A percentile compares a stretch with the other conserved stretches of the same genome.
These are phyloP conservation scores for Coriolopsis trogii DNA, from an alignment of 1,284 basidiomycete species.

Conservation along the genomic window DNA sequence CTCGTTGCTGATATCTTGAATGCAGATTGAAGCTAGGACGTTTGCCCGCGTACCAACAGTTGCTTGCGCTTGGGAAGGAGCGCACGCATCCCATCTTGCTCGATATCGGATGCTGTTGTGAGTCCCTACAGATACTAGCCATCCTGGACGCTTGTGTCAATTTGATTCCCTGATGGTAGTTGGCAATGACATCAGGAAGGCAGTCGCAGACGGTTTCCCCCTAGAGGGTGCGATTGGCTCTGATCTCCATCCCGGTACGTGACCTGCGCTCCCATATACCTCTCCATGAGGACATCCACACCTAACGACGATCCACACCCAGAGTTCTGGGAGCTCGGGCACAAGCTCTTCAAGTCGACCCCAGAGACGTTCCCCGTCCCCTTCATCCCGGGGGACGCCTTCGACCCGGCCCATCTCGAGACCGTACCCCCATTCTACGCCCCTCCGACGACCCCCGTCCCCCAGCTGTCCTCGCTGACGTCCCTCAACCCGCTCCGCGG, in stretches of 20 bases:
- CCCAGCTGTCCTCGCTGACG: conserved; percentile 34
- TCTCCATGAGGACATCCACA: conserved; percentile 22
- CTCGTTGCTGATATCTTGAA: not conserved
- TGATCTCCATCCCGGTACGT: conserved; percentile 35
- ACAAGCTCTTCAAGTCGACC: conserved; percentile 31
- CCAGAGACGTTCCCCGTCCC: conserved; percentile 41
- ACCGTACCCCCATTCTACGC: conserved; percentile 19
- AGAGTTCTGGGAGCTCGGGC: conserved; percentile 34
- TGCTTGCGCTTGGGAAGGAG: conserved; percentile 39
- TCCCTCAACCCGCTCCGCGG: conserved; percentile 44
- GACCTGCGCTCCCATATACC: conserved; percentile 24
- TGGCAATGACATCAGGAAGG: conserved; percentile 45
- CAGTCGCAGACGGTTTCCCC: conserved; percentile 41
- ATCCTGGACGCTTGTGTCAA: not conserved
- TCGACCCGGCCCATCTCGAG: conserved; percentile 38
- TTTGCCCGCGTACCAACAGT: conserved; percentile 4
- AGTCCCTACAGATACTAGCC: conserved; percentile 28
- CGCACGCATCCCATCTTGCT: conserved; percentile 46
- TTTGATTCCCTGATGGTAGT: conserved; percentile 35
- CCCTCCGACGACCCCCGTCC: conserved; percentile 28
- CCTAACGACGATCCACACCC: not conserved
- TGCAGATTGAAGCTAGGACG: conserved; percentile 16
- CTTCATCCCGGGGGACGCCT: conserved; percentile 46
- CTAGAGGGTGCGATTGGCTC: conserved; percentile 35
- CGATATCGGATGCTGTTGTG: conserved; percentile 50